A percentile compares a stretch with the other conserved stretches of the same genome.
These are phyloP conservation scores for Globisporangium nunn DNA, from an alignment of 352 stramenopile genomes.

Conservation along the genomic window DNA sequence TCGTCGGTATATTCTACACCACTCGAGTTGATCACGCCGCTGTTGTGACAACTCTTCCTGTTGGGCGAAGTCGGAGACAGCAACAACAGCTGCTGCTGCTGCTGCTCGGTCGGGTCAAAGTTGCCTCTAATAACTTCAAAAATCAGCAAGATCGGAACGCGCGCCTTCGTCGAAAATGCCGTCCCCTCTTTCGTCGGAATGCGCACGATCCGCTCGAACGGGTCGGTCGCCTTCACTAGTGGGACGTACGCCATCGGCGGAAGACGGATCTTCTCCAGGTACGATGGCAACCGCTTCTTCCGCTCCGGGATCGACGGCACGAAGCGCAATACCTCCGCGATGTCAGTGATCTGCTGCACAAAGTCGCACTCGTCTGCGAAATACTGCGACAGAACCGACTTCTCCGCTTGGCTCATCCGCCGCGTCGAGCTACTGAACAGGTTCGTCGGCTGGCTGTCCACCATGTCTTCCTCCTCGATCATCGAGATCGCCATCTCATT, in stretches of 20 bases:
- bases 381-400: conserved; percentile 74
- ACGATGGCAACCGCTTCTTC: conserved; percentile 68
- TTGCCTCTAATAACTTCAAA: conserved; percentile 85
- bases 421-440: conserved; percentile 57
- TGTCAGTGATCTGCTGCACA: conserved; percentile 85
- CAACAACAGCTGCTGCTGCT: conserved; percentile 25
- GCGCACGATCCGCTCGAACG: conserved; percentile 81
- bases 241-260: conserved; percentile 87
- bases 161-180: conserved; percentile 82
- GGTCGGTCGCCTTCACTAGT: conserved; percentile 81
- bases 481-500: conserved; percentile 29
- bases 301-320: conserved; percentile 73
- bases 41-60: conserved; percentile 26
- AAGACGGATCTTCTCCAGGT: conserved; percentile 77
- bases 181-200: conserved; percentile 85
- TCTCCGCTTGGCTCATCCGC: conserved; percentile 75
- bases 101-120: conserved; percentile 30
- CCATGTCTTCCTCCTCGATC: conserved; percentile 65
- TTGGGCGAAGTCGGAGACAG: conserved; percentile 54
- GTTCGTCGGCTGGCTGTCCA: conserved; percentile 58
- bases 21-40: conserved; percentile 29
- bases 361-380: conserved; percentile 87
- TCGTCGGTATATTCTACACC: conserved; percentile 72
- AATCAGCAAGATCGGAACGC: conserved; percentile 82
- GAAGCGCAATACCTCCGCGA: conserved; percentile 77